Evolutionary conservation across 495 filamentous ascomycete species (phyloP), one percentile per base, ranked within the genome.

Genomic region (Hypoxylon intermedium): DNA sequence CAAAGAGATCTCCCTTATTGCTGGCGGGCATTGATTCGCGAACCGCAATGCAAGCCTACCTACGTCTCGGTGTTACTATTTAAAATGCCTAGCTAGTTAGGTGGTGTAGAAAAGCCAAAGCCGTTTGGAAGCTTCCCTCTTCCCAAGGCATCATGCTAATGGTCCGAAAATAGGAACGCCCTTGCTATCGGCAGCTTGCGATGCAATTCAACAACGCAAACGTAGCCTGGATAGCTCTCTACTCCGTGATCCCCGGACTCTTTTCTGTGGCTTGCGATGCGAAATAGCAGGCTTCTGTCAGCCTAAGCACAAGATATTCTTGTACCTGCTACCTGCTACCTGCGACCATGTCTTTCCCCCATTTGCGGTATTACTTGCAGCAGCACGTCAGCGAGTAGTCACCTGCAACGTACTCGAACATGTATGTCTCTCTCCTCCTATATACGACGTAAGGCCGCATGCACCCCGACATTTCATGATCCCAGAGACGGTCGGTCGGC

Each of bases 371-470:
- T 64, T 58, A 64, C 60, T 64, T 58, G 60, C 60, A 58, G 53
- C 53, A 58, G 60, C 49, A 58, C 60, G 60, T 64, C 60, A 64
- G 60, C 60, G 6, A 13, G 18, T 63, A 47, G 48, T 64, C 53
- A 53, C 38, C 41, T 50, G 46, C 37, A 44, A 23, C 51, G 33
- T 40, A 43, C 20, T 37, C 26, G 26, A 28, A 40, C 13, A 24
- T 21, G 40, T 45, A 37, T 31, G 23, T 38, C 24, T 26, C 24
- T 3, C 7, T 26, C 24, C 24, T 26, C 36, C 15, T 13, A 7
- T 13, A 13, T 13, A 13, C 11, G 15, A 6, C 33, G n/a, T 36
- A 38, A 38, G 15, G 7, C 36, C 36, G 15, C 15, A 38, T 38
- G 15, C 15, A 6, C 15, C 15, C 16, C 16, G 36, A 15, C 36